Evolutionary conservation across 2,329 filamentous ascomycete genomes (phyloP).

Genomic region (Tolypocladium guangdongense): DNA sequence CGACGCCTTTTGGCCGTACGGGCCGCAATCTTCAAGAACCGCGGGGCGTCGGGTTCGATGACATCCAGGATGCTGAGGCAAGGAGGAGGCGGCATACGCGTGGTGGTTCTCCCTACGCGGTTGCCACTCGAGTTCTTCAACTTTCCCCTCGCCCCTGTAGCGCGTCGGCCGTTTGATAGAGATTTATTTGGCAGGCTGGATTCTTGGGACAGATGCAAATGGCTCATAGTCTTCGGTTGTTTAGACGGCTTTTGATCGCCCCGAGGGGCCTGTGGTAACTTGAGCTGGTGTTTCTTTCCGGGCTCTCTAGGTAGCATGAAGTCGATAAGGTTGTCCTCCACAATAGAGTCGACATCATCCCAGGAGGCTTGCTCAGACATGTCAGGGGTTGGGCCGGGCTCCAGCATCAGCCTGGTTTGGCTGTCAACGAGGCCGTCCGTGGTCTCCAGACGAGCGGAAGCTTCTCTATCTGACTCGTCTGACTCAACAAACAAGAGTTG

Average conservation of each 20-base stretch:
- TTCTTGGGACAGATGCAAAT: conserved; percentile 8
- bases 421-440: conserved; percentile 14
- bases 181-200: background rate
- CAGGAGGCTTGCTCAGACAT: conserved; percentile 5
- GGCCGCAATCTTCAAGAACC: conserved; percentile 50
- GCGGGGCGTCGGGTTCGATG: conserved; percentile 38
- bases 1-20: conserved; percentile 38
- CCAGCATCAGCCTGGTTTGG: conserved; percentile 14
- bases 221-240: conserved; percentile 23
- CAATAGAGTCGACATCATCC: conserved; percentile 23
- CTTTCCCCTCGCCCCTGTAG: conserved; percentile 2
- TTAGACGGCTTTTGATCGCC: conserved; percentile 7
- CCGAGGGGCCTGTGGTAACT: conserved; percentile 13
- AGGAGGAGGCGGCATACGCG: conserved; percentile 22
- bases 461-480: conserved; percentile 31
- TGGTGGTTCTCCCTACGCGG: conserved; percentile 1
- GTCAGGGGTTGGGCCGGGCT: conserved; percentile 3
- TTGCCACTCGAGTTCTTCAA: conserved; percentile 6
- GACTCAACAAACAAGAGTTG: conserved; percentile 35
- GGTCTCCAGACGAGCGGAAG: conserved; percentile 9
- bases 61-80: conserved; percentile 52
- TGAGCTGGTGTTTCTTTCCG: conserved; percentile 28
- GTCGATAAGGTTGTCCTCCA: conserved; percentile 43
- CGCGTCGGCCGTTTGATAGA: background rate
- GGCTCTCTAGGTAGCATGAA: conserved; percentile 33